Evolutionary conservation across 2,329 filamentous ascomycete genomes (phyloP), one percentile per base, ranked within the genome.

Genomic region (Stemphylium vesicarium): DNA sequence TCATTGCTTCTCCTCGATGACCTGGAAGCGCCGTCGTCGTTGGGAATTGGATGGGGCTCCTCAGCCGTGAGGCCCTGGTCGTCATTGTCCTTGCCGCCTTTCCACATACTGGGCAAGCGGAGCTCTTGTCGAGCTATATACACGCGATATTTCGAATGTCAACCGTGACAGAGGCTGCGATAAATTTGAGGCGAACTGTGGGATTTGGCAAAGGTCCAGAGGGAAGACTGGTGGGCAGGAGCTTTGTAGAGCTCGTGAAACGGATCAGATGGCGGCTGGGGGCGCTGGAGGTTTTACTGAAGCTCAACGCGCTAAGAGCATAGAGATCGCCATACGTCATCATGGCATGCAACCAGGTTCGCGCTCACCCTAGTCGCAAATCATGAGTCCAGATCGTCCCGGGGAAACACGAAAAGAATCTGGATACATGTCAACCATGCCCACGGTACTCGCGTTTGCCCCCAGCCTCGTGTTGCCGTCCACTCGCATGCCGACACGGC

Each of bases 21-120:
- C 35, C 65, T 61, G 24, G 68, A 69, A 40, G 64, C 63, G 41
- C 52, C 63, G 43, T 70, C 68, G 15, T 65, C 62, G 24, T 57
- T 57, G 35, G 63, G 51, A 33, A 60, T 60, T 50, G 62, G 60
- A 48, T 57, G 46, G 20, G 62, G 60, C 8, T 59, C 53, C 15
- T 65, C 53, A 31, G 54, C 51, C 35, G 53, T 47, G 20, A 77
- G 69, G 55, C 67, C 73, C 48, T 69, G 62, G 51, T 74, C 72
- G 52, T 76, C 72, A 63, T 78, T 67, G 65, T 80, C 51, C 16
- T 54, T 83, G 32, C 54, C 52, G 42, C 77, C 79, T 49, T 81
- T 81, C 84, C 84, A 86, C 55, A 86, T 76, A 53, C 81, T 82
- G 39, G 79, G 76, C 43, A 53, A 54, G 50, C 9, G 35, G 29